Conservation (phyloP, 441 rosid species). For the Jatropha multifida region DNA sequence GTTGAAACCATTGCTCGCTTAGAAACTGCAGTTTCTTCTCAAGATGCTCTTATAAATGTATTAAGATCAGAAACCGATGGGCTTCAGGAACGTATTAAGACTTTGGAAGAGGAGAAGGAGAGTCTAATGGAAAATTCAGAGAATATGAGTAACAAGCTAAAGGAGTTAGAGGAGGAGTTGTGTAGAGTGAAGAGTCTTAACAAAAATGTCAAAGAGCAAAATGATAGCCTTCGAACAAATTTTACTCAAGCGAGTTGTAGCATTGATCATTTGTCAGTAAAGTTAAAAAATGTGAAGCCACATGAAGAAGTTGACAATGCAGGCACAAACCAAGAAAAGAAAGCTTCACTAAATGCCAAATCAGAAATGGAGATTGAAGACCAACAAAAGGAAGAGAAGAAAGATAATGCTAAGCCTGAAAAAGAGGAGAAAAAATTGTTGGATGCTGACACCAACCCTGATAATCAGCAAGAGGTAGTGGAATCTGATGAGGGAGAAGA, state of each 20-base stretch:
- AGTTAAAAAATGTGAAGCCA: conserved; percentile 47
- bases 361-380: conserved; percentile 26
- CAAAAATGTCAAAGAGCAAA: conserved; percentile 47
- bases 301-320: conserved; percentile 45
- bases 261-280: conserved; percentile 52
- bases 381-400: conserved; percentile 13
- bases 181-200: conserved; percentile 45
- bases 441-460: conserved; percentile 35
- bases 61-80: conserved; percentile 56
- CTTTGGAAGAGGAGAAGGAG: conserved; percentile 62
- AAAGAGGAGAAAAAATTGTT: conserved; percentile 38
- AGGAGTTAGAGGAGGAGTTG: conserved; percentile 60
- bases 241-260: conserved; percentile 50
- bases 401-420: conserved; percentile 21
- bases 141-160: conserved; percentile 40
- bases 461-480: conserved; percentile 40
- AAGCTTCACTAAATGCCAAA: conserved; percentile 20
- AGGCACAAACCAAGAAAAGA: conserved; percentile 32
- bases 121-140: conserved; percentile 43
- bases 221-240: conserved; percentile 45
- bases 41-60: conserved; percentile 53
- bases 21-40: conserved; percentile 60
- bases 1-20: conserved; percentile 61
- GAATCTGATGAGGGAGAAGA: conserved; percentile 45
- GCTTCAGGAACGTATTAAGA: conserved; percentile 48